A percentile compares a stretch with the other conserved stretches of the same genome.
Evolutionary conservation across 164 flowering plant species (phyloP).

Genomic region (Macadamia integrifolia): DNA sequence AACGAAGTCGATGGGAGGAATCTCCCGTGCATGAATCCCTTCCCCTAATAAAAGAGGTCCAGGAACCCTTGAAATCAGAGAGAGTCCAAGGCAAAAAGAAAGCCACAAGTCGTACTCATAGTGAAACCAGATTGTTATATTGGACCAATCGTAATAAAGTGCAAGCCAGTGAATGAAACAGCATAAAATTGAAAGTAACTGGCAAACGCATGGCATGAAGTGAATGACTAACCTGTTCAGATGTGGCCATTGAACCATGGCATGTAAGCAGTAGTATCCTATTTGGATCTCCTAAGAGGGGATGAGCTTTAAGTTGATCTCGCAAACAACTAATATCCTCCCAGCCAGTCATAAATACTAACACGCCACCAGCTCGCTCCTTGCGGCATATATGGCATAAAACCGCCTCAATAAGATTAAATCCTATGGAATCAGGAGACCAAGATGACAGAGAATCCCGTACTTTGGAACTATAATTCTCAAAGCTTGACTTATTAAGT

Average conservation of each 20-base stretch:
- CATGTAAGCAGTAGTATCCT: constrained; percentile 87
- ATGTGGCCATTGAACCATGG: constrained; percentile 99
- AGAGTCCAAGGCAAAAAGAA: no score
- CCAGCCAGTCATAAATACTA: constrained; percentile 99
- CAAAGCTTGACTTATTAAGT: constrained; percentile 73
- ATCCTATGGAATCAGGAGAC: constrained; percentile 93
- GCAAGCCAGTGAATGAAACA: neutral
- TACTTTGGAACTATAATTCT: constrained; percentile 66
- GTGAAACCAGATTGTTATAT: no score
- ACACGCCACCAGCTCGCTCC: constrained; percentile 90
- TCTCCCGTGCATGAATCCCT: no score
- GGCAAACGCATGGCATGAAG: neutral
- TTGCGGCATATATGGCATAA: constrained; percentile 94
- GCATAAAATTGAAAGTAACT: neutral
- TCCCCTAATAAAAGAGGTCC: no score
- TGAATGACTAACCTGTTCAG: constrained; percentile 71
- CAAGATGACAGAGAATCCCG: constrained; percentile 90
- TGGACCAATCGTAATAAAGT: neutral
- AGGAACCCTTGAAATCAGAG: no score
- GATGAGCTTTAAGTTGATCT: constrained; percentile 95
- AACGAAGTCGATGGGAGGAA: no score
- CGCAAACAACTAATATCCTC: constrained; percentile 93
- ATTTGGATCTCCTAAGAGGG: constrained; percentile 95
- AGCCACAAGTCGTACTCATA: no score
- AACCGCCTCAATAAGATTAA: constrained; percentile 96